phyloP scores from a whole-genome alignment of 495 filamentous ascomycete genomes.

The Cairneyella variabilis region DNA sequence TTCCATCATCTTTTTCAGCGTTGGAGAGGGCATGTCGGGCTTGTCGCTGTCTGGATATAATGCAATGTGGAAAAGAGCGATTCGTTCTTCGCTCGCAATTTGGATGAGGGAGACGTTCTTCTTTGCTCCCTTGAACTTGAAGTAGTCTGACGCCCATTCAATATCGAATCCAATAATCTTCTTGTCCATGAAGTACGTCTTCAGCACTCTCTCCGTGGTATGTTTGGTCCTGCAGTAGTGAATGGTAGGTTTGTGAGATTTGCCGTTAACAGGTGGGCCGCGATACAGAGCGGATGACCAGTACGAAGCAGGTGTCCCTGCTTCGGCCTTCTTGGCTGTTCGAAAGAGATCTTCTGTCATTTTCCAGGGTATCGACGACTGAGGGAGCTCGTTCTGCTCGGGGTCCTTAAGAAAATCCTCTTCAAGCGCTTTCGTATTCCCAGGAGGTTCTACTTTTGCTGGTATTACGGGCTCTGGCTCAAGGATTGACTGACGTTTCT shows the following conservation, averaged over 20 bases:
- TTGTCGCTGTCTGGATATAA: slow-evolving; percentile 43
- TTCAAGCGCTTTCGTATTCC: background rate
- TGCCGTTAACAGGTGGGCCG: slow-evolving; percentile 32
- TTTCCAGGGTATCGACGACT: slow-evolving; percentile 28
- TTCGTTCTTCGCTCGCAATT: slow-evolving; percentile 71
- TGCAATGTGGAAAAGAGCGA: slow-evolving; percentile 78
- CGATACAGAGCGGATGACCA: slow-evolving; percentile 69
- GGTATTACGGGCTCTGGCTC: background rate
- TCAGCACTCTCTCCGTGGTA: slow-evolving; percentile 59
- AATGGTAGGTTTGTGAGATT: slow-evolving; percentile 37
- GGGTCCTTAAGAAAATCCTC: slow-evolving; percentile 4
- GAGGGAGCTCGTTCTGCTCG: slow-evolving; percentile 14
- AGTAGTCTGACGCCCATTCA: slow-evolving; percentile 64
- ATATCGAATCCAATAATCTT: slow-evolving; percentile 78
- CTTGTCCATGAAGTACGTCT: slow-evolving; percentile 64
- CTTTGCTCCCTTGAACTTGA: slow-evolving; percentile 41
- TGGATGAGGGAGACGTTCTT: slow-evolving; percentile 76
- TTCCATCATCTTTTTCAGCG: slow-evolving; percentile 68
- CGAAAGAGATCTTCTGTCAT: slow-evolving; percentile 42
- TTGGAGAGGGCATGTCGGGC: slow-evolving; percentile 54
- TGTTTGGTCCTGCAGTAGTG: slow-evolving; percentile 71
- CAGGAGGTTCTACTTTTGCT: background rate
- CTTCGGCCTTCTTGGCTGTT: slow-evolving; percentile 35
- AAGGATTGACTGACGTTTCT: background rate
- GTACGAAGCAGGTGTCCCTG: slow-evolving; percentile 42